Evolutionary conservation across 805 yeast species (phyloP).

Genomic region (Candida verbasci): DNA sequence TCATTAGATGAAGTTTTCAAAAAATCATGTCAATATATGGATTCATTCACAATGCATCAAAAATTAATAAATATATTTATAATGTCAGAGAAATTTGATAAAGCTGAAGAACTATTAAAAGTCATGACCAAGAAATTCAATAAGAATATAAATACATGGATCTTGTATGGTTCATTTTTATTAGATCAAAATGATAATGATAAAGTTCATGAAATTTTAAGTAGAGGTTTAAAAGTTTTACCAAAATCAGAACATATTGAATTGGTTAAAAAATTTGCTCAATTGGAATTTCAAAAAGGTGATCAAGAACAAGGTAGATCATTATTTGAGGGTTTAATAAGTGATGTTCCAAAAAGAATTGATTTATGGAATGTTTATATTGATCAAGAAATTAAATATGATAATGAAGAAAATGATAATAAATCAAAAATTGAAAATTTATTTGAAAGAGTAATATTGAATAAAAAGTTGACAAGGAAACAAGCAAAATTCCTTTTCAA

Average conservation of each 20-base stretch:
- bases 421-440: constrained; percentile 68
- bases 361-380: constrained; percentile 95
- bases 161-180: constrained; percentile 70
- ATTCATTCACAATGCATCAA: constrained; percentile 73
- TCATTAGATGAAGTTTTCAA: constrained; percentile 75
- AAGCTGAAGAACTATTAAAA: constrained; percentile 67
- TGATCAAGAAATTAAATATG: constrained; percentile 82
- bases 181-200: constrained; percentile 54
- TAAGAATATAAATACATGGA: constrained; percentile 70
- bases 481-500: constrained; percentile 94
- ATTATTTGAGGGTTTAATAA: constrained; percentile 83
- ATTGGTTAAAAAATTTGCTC: constrained; percentile 83
- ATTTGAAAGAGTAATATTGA: constrained; percentile 69
- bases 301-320: constrained; percentile 94
- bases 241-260: constrained; percentile 75
- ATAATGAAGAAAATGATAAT: constrained; percentile 26
- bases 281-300: constrained; percentile 80
- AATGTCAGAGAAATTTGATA: constrained; percentile 64
- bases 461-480: constrained; percentile 67
- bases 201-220: constrained; percentile 68
- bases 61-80: constrained; percentile 72
- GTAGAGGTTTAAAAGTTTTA: constrained; percentile 65
- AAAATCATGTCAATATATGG: constrained; percentile 89
- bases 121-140: constrained; percentile 75
- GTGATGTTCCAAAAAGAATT: constrained; percentile 86